phyloP scores from a whole-genome alignment of 169 alveolate species.

The Plasmodium relictum region DNA sequence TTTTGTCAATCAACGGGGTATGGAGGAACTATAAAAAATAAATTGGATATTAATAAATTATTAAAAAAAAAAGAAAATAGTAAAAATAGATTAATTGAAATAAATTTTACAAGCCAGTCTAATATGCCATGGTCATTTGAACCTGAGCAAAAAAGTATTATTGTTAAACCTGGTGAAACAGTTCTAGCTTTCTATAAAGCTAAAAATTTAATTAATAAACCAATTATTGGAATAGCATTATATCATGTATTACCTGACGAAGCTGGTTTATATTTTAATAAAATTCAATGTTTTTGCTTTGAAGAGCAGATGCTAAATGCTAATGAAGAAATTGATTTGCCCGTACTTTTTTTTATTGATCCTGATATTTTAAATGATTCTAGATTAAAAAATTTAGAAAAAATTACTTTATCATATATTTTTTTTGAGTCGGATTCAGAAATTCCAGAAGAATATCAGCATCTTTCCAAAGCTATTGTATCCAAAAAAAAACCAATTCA shows the following conservation, averaged over 20 bases:
- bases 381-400: constrained; percentile 84
- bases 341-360: constrained; percentile 95
- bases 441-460: constrained; percentile 89
- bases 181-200: constrained; percentile 93
- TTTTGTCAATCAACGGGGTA: constrained; percentile 87
- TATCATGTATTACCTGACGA: constrained; percentile 94
- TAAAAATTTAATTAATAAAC: constrained; percentile 84
- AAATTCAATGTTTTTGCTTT: constrained; percentile 96
- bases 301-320: constrained; percentile 96
- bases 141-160: constrained; percentile 89
- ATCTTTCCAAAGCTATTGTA: constrained; percentile 78
- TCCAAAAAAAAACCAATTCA: constrained; percentile 55
- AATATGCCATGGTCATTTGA: constrained; percentile 90
- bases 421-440: constrained; percentile 94
- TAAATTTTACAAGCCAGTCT: constrained; percentile 85
- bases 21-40: constrained; percentile 78
- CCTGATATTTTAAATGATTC: constrained; percentile 93
- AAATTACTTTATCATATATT: constrained; percentile 93
- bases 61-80: constrained; percentile 58
- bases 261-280: constrained; percentile 95
- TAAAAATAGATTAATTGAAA: constrained; percentile 80
- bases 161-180: constrained; percentile 92
- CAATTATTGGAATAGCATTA: constrained; percentile 93
- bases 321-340: constrained; percentile 95
- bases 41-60: constrained; percentile 10